Conservation (phyloP, 2,329 filamentous ascomycete species). For the Curvularia hawaiiensis region DNA sequence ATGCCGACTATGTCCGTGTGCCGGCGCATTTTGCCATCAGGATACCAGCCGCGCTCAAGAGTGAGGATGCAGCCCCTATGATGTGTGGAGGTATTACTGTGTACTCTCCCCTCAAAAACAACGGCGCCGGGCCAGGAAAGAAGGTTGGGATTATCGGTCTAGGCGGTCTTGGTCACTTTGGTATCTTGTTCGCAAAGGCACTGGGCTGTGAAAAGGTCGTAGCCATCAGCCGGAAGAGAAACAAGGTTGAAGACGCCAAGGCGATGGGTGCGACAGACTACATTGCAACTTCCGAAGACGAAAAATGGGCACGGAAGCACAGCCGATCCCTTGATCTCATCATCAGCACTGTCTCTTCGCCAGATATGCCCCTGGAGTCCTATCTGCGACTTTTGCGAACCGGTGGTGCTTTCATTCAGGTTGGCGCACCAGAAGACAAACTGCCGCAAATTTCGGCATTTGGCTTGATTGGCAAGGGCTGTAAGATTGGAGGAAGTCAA, state of each 20-base stretch:
- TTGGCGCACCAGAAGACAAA: constrained; percentile 68
- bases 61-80: constrained; percentile 67
- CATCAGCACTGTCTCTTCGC: constrained; percentile 61
- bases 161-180: constrained; percentile 76
- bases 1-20: constrained; percentile 60
- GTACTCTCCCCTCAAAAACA: constrained; percentile 70
- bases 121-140: constrained; percentile 72
- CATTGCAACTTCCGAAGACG: constrained; percentile 52
- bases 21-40: constrained; percentile 64
- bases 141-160: constrained; percentile 73
- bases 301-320: constrained; percentile 65
- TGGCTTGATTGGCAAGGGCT: constrained; percentile 62
- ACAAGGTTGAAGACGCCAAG: constrained; percentile 64
- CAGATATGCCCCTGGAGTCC: constrained; percentile 66
- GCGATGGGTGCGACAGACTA: constrained; percentile 70
- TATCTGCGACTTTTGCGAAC: constrained; percentile 67
- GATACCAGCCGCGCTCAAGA: constrained; percentile 58
- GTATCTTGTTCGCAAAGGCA: constrained; percentile 71
- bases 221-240: constrained; percentile 64
- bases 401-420: constrained; percentile 68
- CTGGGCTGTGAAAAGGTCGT: constrained; percentile 71
- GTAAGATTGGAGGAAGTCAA: constrained; percentile 51
- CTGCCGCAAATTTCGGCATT: constrained; percentile 62
- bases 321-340: constrained; percentile 64
- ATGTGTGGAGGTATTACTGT: constrained; percentile 79